Evolutionary conservation across 192 early-diverging fungal genomes (phyloP).

Genomic region (Ambispora gerdemannii): DNA sequence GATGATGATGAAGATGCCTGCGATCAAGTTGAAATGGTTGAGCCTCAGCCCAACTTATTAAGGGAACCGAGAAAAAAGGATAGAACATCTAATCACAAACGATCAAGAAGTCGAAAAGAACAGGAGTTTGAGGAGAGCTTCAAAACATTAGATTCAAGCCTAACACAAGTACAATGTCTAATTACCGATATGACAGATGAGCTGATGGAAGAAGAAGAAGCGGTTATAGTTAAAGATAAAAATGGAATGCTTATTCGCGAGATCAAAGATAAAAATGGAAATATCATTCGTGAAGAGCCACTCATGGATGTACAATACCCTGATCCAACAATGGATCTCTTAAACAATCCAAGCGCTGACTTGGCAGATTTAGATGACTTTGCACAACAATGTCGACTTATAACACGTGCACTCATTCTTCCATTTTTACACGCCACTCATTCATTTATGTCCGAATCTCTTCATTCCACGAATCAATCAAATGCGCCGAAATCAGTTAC

Average conservation of each 20-base stretch:
- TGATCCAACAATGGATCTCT: background rate
- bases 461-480: conserved; percentile 11
- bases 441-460: conserved; percentile 39
- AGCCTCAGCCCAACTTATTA: background rate
- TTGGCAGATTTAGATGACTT: conserved; percentile 44
- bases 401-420: conserved; percentile 41
- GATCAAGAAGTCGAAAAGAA: conserved; percentile 4
- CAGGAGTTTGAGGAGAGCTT: conserved; percentile 2
- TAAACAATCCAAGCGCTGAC: conserved; percentile 28
- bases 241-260: background rate
- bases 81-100: background rate
- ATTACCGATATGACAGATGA: background rate
- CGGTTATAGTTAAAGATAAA: background rate
- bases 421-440: conserved; percentile 45
- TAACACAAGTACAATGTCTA: background rate
- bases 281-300: background rate
- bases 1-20: conserved; percentile 19
- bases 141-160: background rate
- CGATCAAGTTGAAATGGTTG: background rate
- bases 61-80: background rate
- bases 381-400: conserved; percentile 41
- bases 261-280: background rate
- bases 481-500: conserved; percentile 22
- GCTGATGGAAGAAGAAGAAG: background rate
- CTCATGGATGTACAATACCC: background rate